A percentile compares a stretch with the other conserved stretches of the same genome.
These are phyloP conservation scores for Boletus pseudopeckii DNA, from an alignment of 768 basidiomycete species.

Conservation along the genomic window DNA sequence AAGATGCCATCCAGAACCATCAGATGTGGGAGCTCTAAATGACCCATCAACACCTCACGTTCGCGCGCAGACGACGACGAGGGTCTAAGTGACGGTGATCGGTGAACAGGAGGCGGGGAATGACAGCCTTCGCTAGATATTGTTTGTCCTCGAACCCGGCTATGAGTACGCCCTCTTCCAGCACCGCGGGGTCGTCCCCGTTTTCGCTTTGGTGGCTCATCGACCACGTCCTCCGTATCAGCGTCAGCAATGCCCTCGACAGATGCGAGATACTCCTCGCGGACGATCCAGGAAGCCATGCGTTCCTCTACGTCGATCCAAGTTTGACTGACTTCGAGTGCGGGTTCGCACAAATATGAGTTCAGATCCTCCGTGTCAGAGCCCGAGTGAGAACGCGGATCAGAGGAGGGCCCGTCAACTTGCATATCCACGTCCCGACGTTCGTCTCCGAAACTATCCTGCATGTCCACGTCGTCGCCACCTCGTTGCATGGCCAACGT, in stretches of 20 bases:
- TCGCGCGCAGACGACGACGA: not conserved
- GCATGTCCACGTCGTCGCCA: conserved; percentile 7
- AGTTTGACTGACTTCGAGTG: conserved; percentile 35
- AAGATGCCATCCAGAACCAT: conserved; percentile 36
- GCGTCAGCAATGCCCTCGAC: not conserved
- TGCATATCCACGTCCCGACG: conserved; percentile 1
- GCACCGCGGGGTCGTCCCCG: conserved; percentile 6
- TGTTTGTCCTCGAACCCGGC: not conserved
- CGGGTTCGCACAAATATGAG: conserved; percentile 19
- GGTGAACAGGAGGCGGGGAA: not conserved
- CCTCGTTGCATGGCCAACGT: conserved; percentile 12
- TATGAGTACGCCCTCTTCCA: conserved; percentile 1
- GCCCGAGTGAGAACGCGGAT: conserved; percentile 17
- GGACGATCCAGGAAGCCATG: conserved; percentile 26
- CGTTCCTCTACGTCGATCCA: conserved; percentile 35
- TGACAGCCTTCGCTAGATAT: not conserved
- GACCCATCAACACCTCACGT: conserved; percentile 28
- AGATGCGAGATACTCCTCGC: conserved; percentile 10
- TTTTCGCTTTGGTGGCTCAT: conserved; percentile 7
- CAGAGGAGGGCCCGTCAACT: conserved; percentile 19
- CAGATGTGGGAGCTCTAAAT: conserved; percentile 31
- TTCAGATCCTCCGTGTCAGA: not conserved
- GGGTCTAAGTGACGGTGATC: not conserved
- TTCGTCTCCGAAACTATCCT: not conserved
- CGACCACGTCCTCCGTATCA: not conserved